phyloP scores from a whole-genome alignment of 2,329 filamentous ascomycete genomes.

The Fusarium sacchari region DNA sequence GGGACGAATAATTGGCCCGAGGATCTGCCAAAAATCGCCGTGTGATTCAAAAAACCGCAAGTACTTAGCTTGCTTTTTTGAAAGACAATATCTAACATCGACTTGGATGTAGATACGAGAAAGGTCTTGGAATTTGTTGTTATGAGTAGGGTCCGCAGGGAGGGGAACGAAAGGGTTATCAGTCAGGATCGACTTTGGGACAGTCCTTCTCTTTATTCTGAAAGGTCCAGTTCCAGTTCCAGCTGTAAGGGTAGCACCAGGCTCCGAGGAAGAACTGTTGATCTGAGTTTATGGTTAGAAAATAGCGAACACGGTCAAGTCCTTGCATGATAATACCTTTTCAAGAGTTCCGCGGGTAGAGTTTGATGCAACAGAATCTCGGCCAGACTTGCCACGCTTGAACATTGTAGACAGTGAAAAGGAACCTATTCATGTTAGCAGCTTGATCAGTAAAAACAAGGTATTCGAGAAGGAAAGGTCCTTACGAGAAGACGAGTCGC shows the following conservation, averaged over 20 bases:
- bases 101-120: slow-evolving; percentile 67
- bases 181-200: background rate
- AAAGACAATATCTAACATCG: slow-evolving; percentile 68
- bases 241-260: background rate
- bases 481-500: slow-evolving; percentile 7
- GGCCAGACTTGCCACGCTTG: background rate
- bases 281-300: background rate
- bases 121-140: background rate
- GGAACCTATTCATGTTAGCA: slow-evolving; percentile 7
- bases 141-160: slow-evolving; percentile 43
- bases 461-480: background rate
- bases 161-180: background rate
- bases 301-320: too few relatives aligned
- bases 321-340: background rate
- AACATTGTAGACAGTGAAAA: background rate
- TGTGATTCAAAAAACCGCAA: slow-evolving; percentile 74
- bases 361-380: background rate
- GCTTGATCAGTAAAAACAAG: background rate
- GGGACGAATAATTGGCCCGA: slow-evolving; percentile 71
- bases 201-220: background rate
- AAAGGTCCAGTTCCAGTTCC: background rate
- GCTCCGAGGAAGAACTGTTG: background rate
- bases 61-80: slow-evolving; percentile 64
- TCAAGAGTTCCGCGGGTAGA: background rate
- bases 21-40: slow-evolving; percentile 74